These are phyloP conservation scores for Ascomycota sp. DNA, from an alignment of 2,329 filamentous ascomycete genomes.

Conservation along the genomic window DNA sequence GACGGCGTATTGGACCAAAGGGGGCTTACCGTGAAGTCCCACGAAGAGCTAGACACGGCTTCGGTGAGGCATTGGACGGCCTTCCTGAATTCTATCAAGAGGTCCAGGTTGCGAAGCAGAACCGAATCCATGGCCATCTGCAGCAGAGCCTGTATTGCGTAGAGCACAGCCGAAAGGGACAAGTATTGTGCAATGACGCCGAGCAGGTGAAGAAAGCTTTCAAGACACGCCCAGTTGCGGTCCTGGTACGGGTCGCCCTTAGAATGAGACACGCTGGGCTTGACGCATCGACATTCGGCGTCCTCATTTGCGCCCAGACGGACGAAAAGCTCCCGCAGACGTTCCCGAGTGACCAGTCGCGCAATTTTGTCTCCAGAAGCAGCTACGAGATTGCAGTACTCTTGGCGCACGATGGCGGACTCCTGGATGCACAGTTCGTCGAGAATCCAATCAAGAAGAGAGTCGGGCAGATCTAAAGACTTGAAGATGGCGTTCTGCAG, in stretches of 20 bases:
- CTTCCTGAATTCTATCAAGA: constrained; percentile 19
- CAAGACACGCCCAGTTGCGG: constrained; percentile 25
- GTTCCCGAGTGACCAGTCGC: constrained; percentile 22
- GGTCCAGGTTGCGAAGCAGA: constrained; percentile 20
- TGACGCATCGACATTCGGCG: constrained; percentile 12
- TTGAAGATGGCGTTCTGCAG: constrained; percentile 26
- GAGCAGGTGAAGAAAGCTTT: constrained; percentile 22
- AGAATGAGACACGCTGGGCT: constrained; percentile 6
- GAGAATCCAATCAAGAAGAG: constrained; percentile 46
- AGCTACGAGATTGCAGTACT: constrained; percentile 37
- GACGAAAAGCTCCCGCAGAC: constrained; percentile 32
- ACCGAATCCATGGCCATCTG: constrained; percentile 34
- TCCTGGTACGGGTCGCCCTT: constrained; percentile 10
- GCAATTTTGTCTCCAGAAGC: constrained; percentile 21
- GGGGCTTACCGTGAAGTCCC: constrained; percentile 15
- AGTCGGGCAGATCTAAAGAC: constrained; percentile 30
- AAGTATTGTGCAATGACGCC: constrained; percentile 16
- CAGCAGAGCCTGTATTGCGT: constrained; percentile 26
- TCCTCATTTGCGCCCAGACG: constrained; percentile 34
- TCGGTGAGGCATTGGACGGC: constrained; percentile 22
- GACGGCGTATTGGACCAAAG: neutral
- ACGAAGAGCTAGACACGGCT: constrained; percentile 16
- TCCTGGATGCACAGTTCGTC: constrained; percentile 35
- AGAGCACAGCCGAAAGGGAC: constrained; percentile 12
- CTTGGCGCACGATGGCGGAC: constrained; percentile 31